Percentiles rank a stretch among this genome's conserved stretches.
phyloP scores from a whole-genome alignment of 1,284 basidiomycete genomes.

The Pyrrhoderma lamaoense region DNA sequence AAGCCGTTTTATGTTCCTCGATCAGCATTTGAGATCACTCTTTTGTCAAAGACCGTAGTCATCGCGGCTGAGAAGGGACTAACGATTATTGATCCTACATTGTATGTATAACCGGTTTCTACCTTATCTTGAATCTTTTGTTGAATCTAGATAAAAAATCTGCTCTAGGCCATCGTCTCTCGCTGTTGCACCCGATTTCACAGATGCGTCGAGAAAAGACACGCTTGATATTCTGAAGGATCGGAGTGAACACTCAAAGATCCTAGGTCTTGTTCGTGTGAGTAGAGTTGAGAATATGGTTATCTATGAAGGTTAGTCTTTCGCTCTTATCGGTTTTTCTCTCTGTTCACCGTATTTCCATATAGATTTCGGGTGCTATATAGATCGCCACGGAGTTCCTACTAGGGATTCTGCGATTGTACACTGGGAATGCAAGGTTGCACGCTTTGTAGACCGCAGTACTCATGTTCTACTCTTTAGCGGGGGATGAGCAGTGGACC shows the following conservation, averaged over 20 bases:
- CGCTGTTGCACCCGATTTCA: constrained; percentile 53
- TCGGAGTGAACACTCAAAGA: constrained; percentile 49
- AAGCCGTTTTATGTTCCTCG: constrained; percentile 63
- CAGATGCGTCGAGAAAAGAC: constrained; percentile 33
- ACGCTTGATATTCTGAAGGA: constrained; percentile 48
- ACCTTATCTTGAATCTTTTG: constrained; percentile 12
- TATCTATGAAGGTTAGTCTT: constrained; percentile 54
- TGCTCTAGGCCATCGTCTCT: constrained; percentile 30
- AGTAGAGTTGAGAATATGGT: constrained; percentile 54
- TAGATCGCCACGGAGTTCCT: constrained; percentile 60
- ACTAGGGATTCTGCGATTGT: constrained; percentile 54
- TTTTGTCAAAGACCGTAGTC: constrained; percentile 53
- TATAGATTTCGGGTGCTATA: constrained; percentile 58
- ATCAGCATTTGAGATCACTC: constrained; percentile 51
- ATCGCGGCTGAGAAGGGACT: constrained; percentile 58
- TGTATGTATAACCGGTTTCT: constrained; percentile 37
- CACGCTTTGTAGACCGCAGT: constrained; percentile 49
- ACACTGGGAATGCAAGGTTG: constrained; percentile 66
- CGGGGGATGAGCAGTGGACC: no score
- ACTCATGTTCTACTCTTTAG: constrained; percentile 65
- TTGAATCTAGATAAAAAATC: constrained; percentile 30
- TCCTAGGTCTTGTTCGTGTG: constrained; percentile 60
- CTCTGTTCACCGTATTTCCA: neutral
- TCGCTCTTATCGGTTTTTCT: neutral
- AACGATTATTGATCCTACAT: constrained; percentile 54